Conservation (phyloP, 805 yeast genomes). For the Candida dajiaensis region DNA sequence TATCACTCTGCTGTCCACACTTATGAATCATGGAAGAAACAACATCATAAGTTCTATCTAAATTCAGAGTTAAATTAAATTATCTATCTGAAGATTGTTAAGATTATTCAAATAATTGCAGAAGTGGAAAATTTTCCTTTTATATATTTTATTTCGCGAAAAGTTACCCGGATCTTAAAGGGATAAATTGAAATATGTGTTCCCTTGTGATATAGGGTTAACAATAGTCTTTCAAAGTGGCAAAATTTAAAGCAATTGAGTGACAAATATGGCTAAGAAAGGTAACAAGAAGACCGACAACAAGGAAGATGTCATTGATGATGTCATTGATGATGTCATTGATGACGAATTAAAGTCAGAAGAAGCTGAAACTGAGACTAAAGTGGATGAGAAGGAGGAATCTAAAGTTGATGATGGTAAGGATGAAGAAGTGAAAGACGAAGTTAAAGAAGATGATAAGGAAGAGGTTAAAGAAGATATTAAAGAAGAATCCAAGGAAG, state of each 20-base stretch:
- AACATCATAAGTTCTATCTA: slow-evolving; percentile 35
- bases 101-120: too few relatives aligned
- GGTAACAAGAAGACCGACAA: slow-evolving; percentile 1
- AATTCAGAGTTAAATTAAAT: slow-evolving; percentile 30
- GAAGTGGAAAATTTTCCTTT: too few relatives aligned
- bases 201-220: too few relatives aligned
- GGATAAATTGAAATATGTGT: too few relatives aligned
- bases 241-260: background rate
- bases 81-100: slow-evolving; percentile 25
- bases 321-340: background rate
- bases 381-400: slow-evolving; percentile 8
- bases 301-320: slow-evolving; percentile 5
- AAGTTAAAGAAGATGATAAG: slow-evolving; percentile 4
- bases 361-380: background rate
- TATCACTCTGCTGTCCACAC: slow-evolving; percentile 52
- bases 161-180: background rate
- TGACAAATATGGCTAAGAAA: slow-evolving; percentile 9
- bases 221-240: too few relatives aligned
- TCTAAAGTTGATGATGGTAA: slow-evolving; percentile 6
- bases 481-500: slow-evolving; percentile 2
- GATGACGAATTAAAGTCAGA: background rate
- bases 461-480: background rate
- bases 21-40: slow-evolving; percentile 25
- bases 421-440: background rate
- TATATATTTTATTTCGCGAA: too few relatives aligned